phyloP scores from a whole-genome alignment of 345 rosid genomes.

The Viola odorata region DNA sequence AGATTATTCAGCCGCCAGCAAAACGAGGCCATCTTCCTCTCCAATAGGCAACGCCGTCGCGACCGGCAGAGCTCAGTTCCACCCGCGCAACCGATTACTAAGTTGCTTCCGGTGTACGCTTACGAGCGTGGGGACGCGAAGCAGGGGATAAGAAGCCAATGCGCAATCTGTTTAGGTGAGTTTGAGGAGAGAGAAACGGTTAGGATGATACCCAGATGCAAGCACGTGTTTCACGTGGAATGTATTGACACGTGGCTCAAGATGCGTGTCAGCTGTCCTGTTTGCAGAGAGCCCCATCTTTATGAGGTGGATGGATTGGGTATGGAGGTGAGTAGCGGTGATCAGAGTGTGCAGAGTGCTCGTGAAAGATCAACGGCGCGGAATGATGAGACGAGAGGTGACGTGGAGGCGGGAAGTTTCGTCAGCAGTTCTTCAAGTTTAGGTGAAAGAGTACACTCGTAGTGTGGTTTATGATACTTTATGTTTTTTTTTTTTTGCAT shows the following conservation, averaged over 20 bases:
- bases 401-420: no score
- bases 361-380: slow-evolving; percentile 15
- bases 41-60: not conserved
- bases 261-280: slow-evolving; percentile 45
- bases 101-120: slow-evolving; percentile 41
- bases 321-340: not conserved
- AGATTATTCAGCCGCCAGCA: slow-evolving; percentile 19
- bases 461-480: no score
- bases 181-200: slow-evolving; percentile 42
- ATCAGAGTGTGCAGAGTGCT: not conserved
- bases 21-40: slow-evolving; percentile 12
- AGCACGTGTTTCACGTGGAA: slow-evolving; percentile 48
- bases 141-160: slow-evolving; percentile 27
- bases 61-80: slow-evolving; percentile 4
- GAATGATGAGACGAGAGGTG: slow-evolving; percentile 8
- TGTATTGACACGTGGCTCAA: slow-evolving; percentile 56
- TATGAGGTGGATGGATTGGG: slow-evolving; percentile 4
- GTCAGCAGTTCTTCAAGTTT: slow-evolving; percentile 19
- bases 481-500: no score
- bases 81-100: slow-evolving; percentile 11
- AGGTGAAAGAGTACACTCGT: not conserved
- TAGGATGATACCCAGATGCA: slow-evolving; percentile 40
- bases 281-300: slow-evolving; percentile 49
- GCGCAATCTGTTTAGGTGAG: slow-evolving; percentile 58
- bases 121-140: slow-evolving; percentile 33